Conservation (phyloP, 495 filamentous ascomycete genomes). For the Schizothecium vesticola region DNA sequence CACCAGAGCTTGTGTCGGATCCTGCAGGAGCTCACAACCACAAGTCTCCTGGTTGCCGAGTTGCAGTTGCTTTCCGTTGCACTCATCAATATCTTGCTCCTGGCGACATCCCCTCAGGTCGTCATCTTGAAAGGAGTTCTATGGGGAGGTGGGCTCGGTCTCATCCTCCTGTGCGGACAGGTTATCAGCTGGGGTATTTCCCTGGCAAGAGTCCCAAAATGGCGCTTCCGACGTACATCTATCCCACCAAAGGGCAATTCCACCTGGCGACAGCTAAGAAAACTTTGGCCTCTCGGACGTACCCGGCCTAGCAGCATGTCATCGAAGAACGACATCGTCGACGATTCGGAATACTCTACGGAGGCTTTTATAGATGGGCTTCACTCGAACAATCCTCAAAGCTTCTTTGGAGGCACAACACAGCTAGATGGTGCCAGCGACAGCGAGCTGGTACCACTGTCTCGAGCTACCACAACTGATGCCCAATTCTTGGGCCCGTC, state of each 20-base stretch:
- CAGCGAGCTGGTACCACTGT: conserved; percentile 3
- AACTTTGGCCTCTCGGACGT: conserved; percentile 25
- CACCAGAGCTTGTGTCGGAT: conserved; percentile 74
- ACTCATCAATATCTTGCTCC: conserved; percentile 75
- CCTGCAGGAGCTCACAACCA: conserved; percentile 74
- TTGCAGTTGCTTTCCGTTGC: conserved; percentile 77
- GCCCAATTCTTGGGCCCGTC: conserved; percentile 14
- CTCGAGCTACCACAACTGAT: conserved; percentile 1
- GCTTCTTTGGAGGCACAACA: neutral
- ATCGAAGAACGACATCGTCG: neutral
- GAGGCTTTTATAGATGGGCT: conserved; percentile 17
- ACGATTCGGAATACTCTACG: conserved; percentile 18
- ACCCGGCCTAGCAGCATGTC: conserved; percentile 7
- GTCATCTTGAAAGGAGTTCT: conserved; percentile 75
- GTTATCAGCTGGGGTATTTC: conserved; percentile 82
- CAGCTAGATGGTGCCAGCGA: conserved; percentile 13
- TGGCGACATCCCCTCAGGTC: conserved; percentile 76
- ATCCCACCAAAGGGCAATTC: conserved; percentile 21
- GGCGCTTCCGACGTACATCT: conserved; percentile 66
- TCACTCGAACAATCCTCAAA: neutral
- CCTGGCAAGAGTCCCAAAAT: conserved; percentile 81
- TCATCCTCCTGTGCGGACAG: conserved; percentile 67
- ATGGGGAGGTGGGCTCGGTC: conserved; percentile 78
- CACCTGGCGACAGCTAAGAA: conserved; percentile 21
- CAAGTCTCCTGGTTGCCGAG: conserved; percentile 79